Evolutionary conservation across 345 rosid species (phyloP), one percentile per base, ranked within the genome.

Genomic region (Firmiana major): DNA sequence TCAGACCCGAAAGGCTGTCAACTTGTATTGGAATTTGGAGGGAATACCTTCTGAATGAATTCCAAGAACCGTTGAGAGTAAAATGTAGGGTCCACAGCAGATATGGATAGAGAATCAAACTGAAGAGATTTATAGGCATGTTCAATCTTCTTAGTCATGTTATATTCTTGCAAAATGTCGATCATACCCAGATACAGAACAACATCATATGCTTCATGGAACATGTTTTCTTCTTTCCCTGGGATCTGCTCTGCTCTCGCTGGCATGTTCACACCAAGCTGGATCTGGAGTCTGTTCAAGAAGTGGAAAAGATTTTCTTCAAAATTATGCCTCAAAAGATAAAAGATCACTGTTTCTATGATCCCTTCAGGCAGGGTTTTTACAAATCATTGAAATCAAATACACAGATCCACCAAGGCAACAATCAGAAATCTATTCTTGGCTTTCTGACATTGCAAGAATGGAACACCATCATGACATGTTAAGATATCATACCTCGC

Each of bases 221-320:
- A 83, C 58, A 84, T 86, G 72, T 90, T 85, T 81, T 89, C 99
- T 76, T 92, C 91, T 80, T 83, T 88, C 77, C 97, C 97, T 0
- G 94, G 90, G 73, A 85, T 90, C 64, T 83, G 88, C 83, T 93
- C 97, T 48, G 99, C 98, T 86, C 98, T 87, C 4, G 98, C 89
- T 9, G 99, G 98, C 99, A 96, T 90, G 87, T 96, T 96, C 63
- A 96, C 99, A 45, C 97, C 98, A 6, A 93, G 97, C 83, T 90
- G 98, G 85, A 96, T 93, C 79, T 96, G 99, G 40, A 96, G 81
- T 84, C 99, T 93, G 86, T 81, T 76, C 26, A 40, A 16, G 3
- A 65, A 63, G 75, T 79, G 71, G 54, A 5, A 49, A 55, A 24
- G 0, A 57, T 26, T 43, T n/a, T 43, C n/a, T 67, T 26, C 78